Evolutionary conservation across 192 early-diverging fungal genomes (phyloP), one percentile per base, ranked within the genome.

Genomic region (Tieghemiomyces parasiticus): DNA sequence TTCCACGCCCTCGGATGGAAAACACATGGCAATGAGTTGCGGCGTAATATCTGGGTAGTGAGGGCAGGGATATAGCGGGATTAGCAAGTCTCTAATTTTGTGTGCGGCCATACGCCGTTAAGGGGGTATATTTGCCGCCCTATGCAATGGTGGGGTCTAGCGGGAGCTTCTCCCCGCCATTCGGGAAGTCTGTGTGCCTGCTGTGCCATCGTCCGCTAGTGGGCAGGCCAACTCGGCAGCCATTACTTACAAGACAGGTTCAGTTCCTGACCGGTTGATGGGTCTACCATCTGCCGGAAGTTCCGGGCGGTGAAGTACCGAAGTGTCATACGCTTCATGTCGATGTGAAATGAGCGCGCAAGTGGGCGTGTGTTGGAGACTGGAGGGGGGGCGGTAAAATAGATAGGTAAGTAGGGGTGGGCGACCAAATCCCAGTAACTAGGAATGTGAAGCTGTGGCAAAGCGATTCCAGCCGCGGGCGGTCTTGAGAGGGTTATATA

Each of bases 11-110:
- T 69, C 65, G n/a, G 77, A 69, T 25, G 81, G 81, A 42, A 67
- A 83, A 0, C 72, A 67, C 72, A 78, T 83, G 42, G 81, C 81
- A 32, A 83, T 78, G 10, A 83, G 63, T 0, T 60, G 60, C 1
- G 65, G 48, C 0, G 77, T 77, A 35, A 83, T 78, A 45, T 81
- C 55, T 58, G n/a, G 3, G 13, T 25, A 25, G 19, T 4, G 22
- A 19, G 10, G 22, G 26, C 52, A 26, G 22, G 10, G 2, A 10
- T 2, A 46, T 2, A 46, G 45, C 45, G 12, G 19, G 2, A 2
- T 46, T 22, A 12, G 16, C 22, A 22, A 46, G 22, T 14, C 19
- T 14, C 45, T n/a, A n/a, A n/a, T n/a, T n/a, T 22, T n/a, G 10
- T n/a, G 22, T 2, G 22, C 2, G 10, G 12, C 2, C 2, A 46